Conservation (phyloP, 768 basidiomycete genomes). For the Grammothele lineata region DNA sequence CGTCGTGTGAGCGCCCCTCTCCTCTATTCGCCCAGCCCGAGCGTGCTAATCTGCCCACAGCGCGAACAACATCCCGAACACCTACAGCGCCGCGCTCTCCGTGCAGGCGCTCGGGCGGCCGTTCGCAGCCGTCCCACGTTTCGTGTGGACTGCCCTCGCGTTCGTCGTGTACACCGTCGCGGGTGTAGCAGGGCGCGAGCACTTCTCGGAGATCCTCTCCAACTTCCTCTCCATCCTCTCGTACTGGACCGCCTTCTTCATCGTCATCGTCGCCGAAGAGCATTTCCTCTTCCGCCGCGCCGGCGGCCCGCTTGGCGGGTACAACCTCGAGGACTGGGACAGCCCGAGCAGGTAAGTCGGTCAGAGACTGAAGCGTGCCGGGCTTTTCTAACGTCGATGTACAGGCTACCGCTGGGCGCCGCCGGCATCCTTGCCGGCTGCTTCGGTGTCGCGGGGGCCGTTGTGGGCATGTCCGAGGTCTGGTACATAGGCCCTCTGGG, state of each 20-base stretch:
- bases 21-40: too few relatives aligned
- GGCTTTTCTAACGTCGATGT: too few relatives aligned
- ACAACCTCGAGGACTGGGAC: constrained; percentile 48
- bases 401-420: constrained; percentile 42
- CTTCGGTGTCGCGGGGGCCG: constrained; percentile 44
- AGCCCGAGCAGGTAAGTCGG: constrained; percentile 29
- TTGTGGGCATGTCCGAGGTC: constrained; percentile 48
- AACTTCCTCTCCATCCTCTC: constrained; percentile 35
- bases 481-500: constrained; percentile 53
- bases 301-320: constrained; percentile 42
- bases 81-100: constrained; percentile 43
- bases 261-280: constrained; percentile 42
- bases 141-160: constrained; percentile 33
- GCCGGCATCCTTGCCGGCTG: constrained; percentile 45
- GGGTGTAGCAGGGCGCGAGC: constrained; percentile 42
- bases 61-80: constrained; percentile 47
- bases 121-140: constrained; percentile 39
- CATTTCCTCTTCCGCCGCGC: constrained; percentile 46
- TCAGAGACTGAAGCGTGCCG: too few relatives aligned
- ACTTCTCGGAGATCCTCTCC: constrained; percentile 40
- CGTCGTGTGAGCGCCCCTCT: constrained; percentile 27
- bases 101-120: constrained; percentile 39
- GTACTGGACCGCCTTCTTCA: constrained; percentile 52
- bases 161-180: constrained; percentile 43
- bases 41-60: constrained; percentile 17